Evolutionary conservation across 2,329 filamentous ascomycete genomes (phyloP).

Genomic region (Elsinoe fawcettii): DNA sequence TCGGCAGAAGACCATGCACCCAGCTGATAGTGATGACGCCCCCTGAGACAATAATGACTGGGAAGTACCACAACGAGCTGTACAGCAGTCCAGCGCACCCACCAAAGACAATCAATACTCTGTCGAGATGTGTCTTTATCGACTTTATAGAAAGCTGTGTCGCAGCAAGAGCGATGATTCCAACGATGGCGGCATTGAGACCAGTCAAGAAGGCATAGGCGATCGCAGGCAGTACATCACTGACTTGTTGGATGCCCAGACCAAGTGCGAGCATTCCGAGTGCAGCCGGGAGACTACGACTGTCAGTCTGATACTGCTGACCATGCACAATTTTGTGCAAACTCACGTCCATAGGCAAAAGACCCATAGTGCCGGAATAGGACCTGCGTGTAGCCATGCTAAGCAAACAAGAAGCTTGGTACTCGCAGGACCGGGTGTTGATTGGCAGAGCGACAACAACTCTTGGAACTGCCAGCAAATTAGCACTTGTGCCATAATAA

Average conservation of each 20-base stretch:
- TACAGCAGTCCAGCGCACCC: conserved; percentile 60
- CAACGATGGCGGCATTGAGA: conserved; percentile 64
- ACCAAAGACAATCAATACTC: conserved; percentile 56
- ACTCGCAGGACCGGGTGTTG: conserved; percentile 58
- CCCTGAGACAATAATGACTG: conserved; percentile 51
- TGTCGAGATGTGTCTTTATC: conserved; percentile 56
- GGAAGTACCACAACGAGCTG: conserved; percentile 69
- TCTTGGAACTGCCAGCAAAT: conserved; percentile 51
- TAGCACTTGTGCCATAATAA: neutral
- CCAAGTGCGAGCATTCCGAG: conserved; percentile 62
- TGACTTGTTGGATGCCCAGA: conserved; percentile 55
- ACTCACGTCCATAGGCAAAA: conserved; percentile 57
- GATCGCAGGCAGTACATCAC: conserved; percentile 49
- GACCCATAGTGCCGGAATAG: conserved; percentile 49
- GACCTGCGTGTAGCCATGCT: conserved; percentile 54
- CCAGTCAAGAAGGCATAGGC: conserved; percentile 65
- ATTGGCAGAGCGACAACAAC: conserved; percentile 62
- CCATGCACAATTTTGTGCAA: neutral
- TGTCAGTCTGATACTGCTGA: neutral
- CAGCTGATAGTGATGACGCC: conserved; percentile 48
- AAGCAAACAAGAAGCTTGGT: conserved; percentile 68
- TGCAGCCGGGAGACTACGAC: conserved; percentile 51
- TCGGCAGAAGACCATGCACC: conserved; percentile 34
- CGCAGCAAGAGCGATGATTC: conserved; percentile 62
- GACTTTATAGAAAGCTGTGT: conserved; percentile 59